Conservation (phyloP, 176 grass and related monocot genomes). For the Tillandsia fasciculata region DNA sequence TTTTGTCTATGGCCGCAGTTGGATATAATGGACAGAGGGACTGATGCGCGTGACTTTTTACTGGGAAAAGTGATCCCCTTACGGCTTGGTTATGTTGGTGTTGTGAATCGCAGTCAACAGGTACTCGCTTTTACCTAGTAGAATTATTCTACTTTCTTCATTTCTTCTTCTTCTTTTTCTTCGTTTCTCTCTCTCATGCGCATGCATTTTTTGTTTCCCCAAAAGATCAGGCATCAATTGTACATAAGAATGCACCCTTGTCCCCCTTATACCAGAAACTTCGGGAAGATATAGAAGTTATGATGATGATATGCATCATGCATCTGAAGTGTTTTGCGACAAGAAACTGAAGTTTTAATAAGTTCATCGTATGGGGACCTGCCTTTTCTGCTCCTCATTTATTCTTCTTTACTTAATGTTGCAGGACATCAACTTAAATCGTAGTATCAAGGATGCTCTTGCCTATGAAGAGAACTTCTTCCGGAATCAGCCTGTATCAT, state of each 20-base stretch:
- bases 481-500: slow-evolving; percentile 54
- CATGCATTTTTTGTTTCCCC: too few species aligned
- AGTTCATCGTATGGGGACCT: not conserved
- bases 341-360: not conserved
- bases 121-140: slow-evolving; percentile 23
- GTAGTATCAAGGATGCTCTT: slow-evolving; percentile 93
- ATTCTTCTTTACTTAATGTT: slow-evolving; percentile 8
- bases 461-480: slow-evolving; percentile 87
- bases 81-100: slow-evolving; percentile 84
- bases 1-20: slow-evolving; percentile 45
- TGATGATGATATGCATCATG: not conserved
- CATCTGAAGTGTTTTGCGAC: not conserved
- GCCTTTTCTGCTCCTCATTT: not conserved
- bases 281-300: too few species aligned
- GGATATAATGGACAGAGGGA: slow-evolving; percentile 99
- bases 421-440: slow-evolving; percentile 81
- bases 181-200: too few species aligned
- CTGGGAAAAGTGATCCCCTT: slow-evolving; percentile 94
- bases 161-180: not conserved
- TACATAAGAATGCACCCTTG: too few species aligned
- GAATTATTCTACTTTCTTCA: slow-evolving; percentile 1
- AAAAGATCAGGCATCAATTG: too few species aligned
- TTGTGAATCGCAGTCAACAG: slow-evolving; percentile 89
- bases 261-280: too few species aligned
- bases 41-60: slow-evolving; percentile 92